Percentiles rank a stretch among this genome's conserved stretches.
phyloP scores from a whole-genome alignment of 2,329 filamentous ascomycete genomes.

The Penicillium sp. region DNA sequence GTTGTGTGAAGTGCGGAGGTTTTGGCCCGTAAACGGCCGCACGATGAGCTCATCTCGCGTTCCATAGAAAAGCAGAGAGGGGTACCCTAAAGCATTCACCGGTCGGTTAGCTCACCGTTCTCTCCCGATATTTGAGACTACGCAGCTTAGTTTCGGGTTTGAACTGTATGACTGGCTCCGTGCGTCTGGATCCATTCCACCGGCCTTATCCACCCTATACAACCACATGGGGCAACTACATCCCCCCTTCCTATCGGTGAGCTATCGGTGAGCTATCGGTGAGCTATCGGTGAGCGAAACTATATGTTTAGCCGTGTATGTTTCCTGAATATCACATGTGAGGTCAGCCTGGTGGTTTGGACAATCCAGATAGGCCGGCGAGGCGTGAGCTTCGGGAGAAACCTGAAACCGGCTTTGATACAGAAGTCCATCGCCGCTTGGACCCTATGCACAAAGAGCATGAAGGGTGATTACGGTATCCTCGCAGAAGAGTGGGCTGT shows the following conservation, averaged over 20 bases:
- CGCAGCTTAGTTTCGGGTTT: not conserved
- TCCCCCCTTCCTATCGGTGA: not conserved
- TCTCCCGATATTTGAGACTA: constrained; percentile 5
- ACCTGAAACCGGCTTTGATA: constrained; percentile 3
- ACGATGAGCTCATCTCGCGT: constrained; percentile 14
- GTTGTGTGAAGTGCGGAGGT: constrained; percentile 1
- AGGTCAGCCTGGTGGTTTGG: not conserved
- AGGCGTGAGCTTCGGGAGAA: not conserved
- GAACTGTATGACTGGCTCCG: constrained; percentile 1
- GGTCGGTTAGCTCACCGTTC: constrained; percentile 13
- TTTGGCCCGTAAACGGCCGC: not conserved
- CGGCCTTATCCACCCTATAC: not conserved
- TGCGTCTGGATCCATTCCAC: constrained; percentile 1
- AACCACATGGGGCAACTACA: not conserved
- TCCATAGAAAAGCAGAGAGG: not conserved
- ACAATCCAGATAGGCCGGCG: not conserved
- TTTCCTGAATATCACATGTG: constrained; percentile 1
- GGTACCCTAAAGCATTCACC: constrained; percentile 10
- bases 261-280: not conserved
- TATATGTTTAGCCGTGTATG: not conserved
- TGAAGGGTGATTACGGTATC: not conserved
- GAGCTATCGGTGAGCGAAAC: not conserved
- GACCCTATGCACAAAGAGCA: not conserved
- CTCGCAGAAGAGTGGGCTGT: not conserved
- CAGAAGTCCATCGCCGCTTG: not conserved